phyloP scores from a whole-genome alignment of 371 early-diverging fungal genomes.

The Phascolomyces articulosus region DNA sequence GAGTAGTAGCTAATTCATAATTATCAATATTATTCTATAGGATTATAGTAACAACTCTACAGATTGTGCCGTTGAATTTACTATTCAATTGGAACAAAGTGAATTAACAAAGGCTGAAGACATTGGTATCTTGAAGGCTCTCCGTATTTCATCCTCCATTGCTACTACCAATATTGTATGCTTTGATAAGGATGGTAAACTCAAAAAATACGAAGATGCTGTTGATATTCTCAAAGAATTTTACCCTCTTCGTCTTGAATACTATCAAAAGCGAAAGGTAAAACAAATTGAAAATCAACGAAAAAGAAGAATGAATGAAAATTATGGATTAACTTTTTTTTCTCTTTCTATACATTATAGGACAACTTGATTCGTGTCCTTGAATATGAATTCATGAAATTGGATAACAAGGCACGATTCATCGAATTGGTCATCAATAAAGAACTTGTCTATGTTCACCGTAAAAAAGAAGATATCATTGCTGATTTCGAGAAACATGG shows the following conservation, averaged over 20 bases:
- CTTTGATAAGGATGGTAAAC: constrained; percentile 91
- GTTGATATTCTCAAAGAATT: constrained; percentile 94
- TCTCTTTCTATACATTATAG: neutral
- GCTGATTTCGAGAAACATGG: constrained; percentile 77
- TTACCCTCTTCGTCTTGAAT: constrained; percentile 85
- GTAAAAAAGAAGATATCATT: constrained; percentile 82
- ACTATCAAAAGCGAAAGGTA: constrained; percentile 94
- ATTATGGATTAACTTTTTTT: neutral
- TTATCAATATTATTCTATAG: constrained; percentile 10
- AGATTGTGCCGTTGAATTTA: constrained; percentile 83
- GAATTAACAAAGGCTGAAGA: constrained; percentile 73
- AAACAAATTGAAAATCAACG: neutral
- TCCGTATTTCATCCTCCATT: constrained; percentile 81
- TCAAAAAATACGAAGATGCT: constrained; percentile 84
- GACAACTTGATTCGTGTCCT: constrained; percentile 60
- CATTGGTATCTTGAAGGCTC: constrained; percentile 82
- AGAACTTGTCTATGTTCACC: constrained; percentile 85
- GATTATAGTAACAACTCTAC: constrained; percentile 87
- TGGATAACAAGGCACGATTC: constrained; percentile 95
- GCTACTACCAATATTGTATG: constrained; percentile 95
- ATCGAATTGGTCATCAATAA: constrained; percentile 91
- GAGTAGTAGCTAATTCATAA: too few relatives aligned
- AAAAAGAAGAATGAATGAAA: neutral
- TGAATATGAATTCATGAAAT: constrained; percentile 71
- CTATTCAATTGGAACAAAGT: constrained; percentile 73